These are phyloP conservation scores for Trichoderma atrobrunneum DNA, from an alignment of 2,329 filamentous ascomycete genomes.

Conservation along the genomic window DNA sequence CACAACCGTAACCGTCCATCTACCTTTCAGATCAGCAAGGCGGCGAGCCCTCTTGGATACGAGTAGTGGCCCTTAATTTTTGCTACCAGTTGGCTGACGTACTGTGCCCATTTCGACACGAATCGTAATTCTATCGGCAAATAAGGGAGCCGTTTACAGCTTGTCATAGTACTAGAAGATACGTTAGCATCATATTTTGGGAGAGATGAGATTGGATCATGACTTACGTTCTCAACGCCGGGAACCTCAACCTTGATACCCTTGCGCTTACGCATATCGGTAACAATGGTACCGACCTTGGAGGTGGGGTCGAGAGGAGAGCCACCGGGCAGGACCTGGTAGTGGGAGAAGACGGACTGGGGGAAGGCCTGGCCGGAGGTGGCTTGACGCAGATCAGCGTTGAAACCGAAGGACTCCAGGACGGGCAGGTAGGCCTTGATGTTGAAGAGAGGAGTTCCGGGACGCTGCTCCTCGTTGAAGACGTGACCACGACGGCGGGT, in stretches of 20 bases:
- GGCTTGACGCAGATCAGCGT: conserved; percentile 87
- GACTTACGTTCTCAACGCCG: conserved; percentile 90
- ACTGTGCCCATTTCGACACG: conserved; percentile 42
- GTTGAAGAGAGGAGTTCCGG: conserved; percentile 98
- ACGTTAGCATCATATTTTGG: conserved; percentile 22
- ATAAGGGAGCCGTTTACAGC: conserved; percentile 66
- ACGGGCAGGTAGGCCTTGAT: conserved; percentile 97
- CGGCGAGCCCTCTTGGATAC: conserved; percentile 26
- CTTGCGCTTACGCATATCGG: conserved; percentile 97
- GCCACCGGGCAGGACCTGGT: conserved; percentile 93
- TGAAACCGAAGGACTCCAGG: conserved; percentile 99
- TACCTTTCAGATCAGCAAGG: conserved; percentile 24
- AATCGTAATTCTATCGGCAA: conserved; percentile 46
- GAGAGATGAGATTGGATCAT: background rate
- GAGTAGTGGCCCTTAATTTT: conserved; percentile 32
- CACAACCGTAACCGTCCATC: conserved; percentile 26
- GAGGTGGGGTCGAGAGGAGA: conserved; percentile 79
- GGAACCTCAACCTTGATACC: conserved; percentile 97
- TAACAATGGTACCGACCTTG: conserved; percentile 80
- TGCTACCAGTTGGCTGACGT: conserved; percentile 40
- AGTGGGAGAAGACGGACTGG: conserved; percentile 98
- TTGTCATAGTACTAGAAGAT: conserved; percentile 87
- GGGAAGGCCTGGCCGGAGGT: conserved; percentile 99
- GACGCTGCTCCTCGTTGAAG: conserved; percentile 96
- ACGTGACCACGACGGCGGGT: conserved; percentile 98